Percentiles rank a stretch among this genome's conserved stretches.
These are phyloP conservation scores for Syzygium syzygioides DNA, from an alignment of 441 rosid species.

Conservation along the genomic window DNA sequence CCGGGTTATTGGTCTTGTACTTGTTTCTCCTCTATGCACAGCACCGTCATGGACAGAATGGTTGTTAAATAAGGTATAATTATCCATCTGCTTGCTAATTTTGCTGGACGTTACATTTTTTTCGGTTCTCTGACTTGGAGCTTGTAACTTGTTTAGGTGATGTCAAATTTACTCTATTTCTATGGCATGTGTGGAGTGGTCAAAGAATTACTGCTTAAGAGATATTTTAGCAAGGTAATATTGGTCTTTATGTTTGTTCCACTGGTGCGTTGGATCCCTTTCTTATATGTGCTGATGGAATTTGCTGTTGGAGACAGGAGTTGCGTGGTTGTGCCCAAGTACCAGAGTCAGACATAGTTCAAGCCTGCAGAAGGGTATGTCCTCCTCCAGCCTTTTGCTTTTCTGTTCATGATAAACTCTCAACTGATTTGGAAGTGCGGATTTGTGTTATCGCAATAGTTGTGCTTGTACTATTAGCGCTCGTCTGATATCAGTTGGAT, in stretches of 20 bases:
- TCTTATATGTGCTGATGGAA: not conserved
- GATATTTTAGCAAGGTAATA: conserved; percentile 90
- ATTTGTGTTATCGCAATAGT: not conserved
- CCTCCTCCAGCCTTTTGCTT: not conserved
- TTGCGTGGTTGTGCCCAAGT: conserved; percentile 74
- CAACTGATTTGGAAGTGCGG: not conserved
- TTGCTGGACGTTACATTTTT: not conserved
- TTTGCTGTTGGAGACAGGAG: conserved; percentile 39
- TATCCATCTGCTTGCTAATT: not conserved
- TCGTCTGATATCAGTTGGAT: not conserved
- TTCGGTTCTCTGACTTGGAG: not conserved
- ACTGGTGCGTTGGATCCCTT: not conserved
- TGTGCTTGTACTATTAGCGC: not conserved
- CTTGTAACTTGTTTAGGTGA: conserved; percentile 47
- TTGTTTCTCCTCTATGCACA: conserved; percentile 86
- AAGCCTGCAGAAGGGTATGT: conserved; percentile 80
- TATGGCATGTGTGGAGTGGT: conserved; percentile 93
- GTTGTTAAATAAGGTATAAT: conserved; percentile 78
- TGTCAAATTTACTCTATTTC: conserved; percentile 78
- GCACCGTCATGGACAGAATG: conserved; percentile 98
- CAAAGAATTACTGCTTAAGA: conserved; percentile 75
- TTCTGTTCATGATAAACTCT: not conserved
- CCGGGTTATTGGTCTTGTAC: conserved; percentile 84
- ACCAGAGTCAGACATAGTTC: conserved; percentile 79
- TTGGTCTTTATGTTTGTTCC: not conserved